These are phyloP conservation scores for Cytauxzoon felis DNA, from an alignment of 169 alveolate genomes.

Conservation along the genomic window DNA sequence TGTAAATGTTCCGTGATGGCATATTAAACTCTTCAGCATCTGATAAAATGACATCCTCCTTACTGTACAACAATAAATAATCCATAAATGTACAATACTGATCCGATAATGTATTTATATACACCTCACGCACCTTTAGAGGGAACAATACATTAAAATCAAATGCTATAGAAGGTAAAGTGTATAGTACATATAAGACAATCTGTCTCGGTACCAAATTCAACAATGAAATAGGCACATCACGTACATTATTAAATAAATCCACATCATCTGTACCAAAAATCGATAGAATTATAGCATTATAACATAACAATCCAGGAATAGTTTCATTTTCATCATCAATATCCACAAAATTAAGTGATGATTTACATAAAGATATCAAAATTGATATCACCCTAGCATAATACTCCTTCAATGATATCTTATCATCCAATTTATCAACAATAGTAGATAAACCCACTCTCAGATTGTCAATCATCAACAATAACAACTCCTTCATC, in stretches of 20 bases:
- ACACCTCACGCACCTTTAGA: constrained; percentile 11
- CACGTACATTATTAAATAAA: constrained; percentile 19
- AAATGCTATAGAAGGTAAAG: constrained; percentile 34
- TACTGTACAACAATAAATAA: not conserved
- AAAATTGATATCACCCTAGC: not conserved
- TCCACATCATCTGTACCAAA: constrained; percentile 50
- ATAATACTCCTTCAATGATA: not conserved
- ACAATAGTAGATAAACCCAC: not conserved
- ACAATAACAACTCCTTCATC: not conserved
- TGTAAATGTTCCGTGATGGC: not conserved
- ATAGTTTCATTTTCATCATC: not conserved
- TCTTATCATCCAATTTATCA: not conserved
- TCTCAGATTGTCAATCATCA: not conserved
- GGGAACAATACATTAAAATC: constrained; percentile 32
- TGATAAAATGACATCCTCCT: not conserved
- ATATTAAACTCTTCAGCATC: not conserved
- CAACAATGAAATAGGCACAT: constrained; percentile 29
- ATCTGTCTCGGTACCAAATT: constrained; percentile 31
- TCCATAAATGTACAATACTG: not conserved
- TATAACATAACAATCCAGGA: not conserved
- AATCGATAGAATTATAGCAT: constrained; percentile 5
- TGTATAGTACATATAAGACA: constrained; percentile 18
- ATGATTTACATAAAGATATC: not conserved
- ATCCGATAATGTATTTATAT: constrained; percentile 19
- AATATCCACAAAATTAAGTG: not conserved